phyloP scores from a whole-genome alignment of 352 stramenopile species.

The Phytophthora pluvialis region DNA sequence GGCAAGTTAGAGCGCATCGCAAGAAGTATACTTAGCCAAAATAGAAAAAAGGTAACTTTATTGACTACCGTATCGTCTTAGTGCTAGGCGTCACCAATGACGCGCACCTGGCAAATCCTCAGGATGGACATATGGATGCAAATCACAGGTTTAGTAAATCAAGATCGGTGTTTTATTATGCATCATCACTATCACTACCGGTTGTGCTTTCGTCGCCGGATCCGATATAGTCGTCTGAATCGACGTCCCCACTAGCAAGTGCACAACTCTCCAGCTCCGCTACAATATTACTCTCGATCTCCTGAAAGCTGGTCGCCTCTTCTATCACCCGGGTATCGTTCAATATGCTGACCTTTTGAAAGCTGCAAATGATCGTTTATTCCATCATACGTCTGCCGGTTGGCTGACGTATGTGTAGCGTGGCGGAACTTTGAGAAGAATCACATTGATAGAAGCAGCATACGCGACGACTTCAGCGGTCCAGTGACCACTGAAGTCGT shows the following conservation, averaged over 20 bases:
- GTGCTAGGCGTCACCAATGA: no score
- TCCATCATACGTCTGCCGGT: neutral
- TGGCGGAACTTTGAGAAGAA: conserved; percentile 1
- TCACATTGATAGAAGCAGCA: neutral
- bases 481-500: conserved; percentile 10
- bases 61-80: no score
- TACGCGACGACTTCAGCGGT: conserved; percentile 7
- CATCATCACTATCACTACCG: no score
- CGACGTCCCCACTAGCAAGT: neutral
- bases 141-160: no score
- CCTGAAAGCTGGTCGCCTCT: neutral
- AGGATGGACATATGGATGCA: no score
- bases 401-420: conserved; percentile 1
- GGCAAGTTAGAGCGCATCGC: no score
- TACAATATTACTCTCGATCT: neutral
- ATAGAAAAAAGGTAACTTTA: no score
- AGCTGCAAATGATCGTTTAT: neutral
- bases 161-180: no score
- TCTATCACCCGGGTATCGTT: neutral
- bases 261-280: neutral
- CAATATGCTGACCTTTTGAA: neutral
- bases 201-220: neutral
- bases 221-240: neutral
- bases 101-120: no score
- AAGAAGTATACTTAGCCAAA: no score